These are phyloP conservation scores for Somion occarium DNA, from an alignment of 1,284 basidiomycete species.

Conservation along the genomic window DNA sequence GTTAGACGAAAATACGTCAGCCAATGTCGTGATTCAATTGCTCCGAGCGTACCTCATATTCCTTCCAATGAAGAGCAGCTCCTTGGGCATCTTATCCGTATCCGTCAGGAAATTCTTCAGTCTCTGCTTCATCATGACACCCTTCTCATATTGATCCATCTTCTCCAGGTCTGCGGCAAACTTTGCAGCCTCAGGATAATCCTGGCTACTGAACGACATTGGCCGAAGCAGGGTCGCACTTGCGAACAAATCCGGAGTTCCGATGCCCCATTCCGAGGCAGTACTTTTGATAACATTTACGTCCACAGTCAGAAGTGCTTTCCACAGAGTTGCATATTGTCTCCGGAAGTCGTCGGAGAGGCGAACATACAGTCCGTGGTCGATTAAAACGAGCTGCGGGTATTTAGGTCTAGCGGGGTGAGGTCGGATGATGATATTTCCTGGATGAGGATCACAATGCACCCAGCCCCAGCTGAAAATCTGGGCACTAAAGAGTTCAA, in stretches of 20 bases:
- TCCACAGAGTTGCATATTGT: slow-evolving; percentile 80
- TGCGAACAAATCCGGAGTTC: slow-evolving; percentile 72
- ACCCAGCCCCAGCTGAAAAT: slow-evolving; percentile 90
- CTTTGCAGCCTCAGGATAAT: slow-evolving; percentile 16
- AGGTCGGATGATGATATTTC: slow-evolving; percentile 81
- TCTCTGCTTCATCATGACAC: slow-evolving; percentile 60
- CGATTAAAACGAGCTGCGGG: slow-evolving; percentile 84
- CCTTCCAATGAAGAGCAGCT: slow-evolving; percentile 77
- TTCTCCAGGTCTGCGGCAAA: slow-evolving; percentile 28
- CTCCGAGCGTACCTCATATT: slow-evolving; percentile 67
- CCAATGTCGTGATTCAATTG: background rate
- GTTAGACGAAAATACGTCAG: background rate
- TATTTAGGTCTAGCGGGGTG: slow-evolving; percentile 51
- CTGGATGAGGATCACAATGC: slow-evolving; percentile 74
- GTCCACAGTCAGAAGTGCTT: slow-evolving; percentile 70
- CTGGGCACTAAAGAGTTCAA: slow-evolving; percentile 78
- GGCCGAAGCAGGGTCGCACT: slow-evolving; percentile 68
- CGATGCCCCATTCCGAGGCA: slow-evolving; percentile 75
- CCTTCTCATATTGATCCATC: slow-evolving; percentile 54
- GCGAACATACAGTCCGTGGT: slow-evolving; percentile 83
- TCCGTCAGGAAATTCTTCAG: slow-evolving; percentile 58
- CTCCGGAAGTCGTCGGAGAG: slow-evolving; percentile 60
- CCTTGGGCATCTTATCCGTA: slow-evolving; percentile 69
- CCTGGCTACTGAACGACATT: slow-evolving; percentile 33
- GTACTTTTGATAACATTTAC: slow-evolving; percentile 41